Evolutionary conservation across 2,329 filamentous ascomycete species (phyloP).

Genomic region (Fusarium brevicatenulatum): DNA sequence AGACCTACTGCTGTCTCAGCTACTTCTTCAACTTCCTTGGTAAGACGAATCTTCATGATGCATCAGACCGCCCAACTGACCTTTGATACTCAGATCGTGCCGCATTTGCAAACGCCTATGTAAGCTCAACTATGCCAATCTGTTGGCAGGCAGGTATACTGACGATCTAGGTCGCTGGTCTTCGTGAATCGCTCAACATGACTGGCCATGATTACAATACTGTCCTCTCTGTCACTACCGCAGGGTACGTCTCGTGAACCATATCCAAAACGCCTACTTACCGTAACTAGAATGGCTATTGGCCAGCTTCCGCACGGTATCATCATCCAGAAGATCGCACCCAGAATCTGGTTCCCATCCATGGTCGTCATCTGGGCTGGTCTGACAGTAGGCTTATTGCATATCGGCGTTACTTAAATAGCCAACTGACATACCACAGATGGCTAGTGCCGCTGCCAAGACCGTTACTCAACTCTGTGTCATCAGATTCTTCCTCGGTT

Average conservation of each 20-base stretch:
- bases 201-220: slow-evolving; percentile 53
- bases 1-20: slow-evolving; percentile 50
- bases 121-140: not conserved
- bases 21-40: slow-evolving; percentile 54
- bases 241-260: slow-evolving; percentile 33
- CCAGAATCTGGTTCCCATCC: slow-evolving; percentile 66
- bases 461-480: slow-evolving; percentile 45
- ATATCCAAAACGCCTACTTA: not conserved
- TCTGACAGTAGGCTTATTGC: slow-evolving; percentile 58
- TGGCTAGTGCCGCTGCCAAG: slow-evolving; percentile 47
- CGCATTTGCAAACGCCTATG: slow-evolving; percentile 54
- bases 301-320: slow-evolving; percentile 68
- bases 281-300: slow-evolving; percentile 49
- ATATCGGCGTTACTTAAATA: too few relatives aligned
- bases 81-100: slow-evolving; percentile 20
- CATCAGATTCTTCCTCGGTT: slow-evolving; percentile 44
- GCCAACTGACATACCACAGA: not conserved
- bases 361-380: slow-evolving; percentile 70
- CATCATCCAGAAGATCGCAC: slow-evolving; percentile 68
- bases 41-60: not conserved
- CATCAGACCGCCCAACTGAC: not conserved
- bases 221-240: slow-evolving; percentile 39
- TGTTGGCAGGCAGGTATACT: accelerated
- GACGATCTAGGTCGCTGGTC: slow-evolving; percentile 50
- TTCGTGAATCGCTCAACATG: slow-evolving; percentile 56